Percentiles rank a stretch among this genome's conserved stretches.
Evolutionary conservation across 441 rosid species (phyloP).

Genomic region (Pelargonium citronellum): DNA sequence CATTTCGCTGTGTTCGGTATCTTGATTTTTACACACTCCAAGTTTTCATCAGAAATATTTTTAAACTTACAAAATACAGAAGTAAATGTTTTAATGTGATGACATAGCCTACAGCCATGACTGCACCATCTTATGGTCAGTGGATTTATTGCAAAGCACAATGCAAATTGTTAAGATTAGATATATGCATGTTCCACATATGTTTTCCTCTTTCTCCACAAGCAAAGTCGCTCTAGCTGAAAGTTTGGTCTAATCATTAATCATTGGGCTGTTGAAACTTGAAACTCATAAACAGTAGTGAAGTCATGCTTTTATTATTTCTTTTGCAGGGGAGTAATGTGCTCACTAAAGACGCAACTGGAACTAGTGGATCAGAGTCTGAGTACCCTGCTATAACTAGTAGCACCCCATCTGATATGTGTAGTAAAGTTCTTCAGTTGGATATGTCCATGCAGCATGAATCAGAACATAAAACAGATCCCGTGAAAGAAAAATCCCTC

Average conservation of each 20-base stretch:
- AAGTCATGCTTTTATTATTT: slow-evolving; percentile 11
- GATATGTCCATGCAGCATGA: slow-evolving; percentile 28
- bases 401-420: slow-evolving; percentile 16
- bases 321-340: slow-evolving; percentile 30
- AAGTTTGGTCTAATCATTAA: neutral
- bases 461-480: slow-evolving; percentile 27
- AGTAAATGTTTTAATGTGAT: slow-evolving; percentile 5
- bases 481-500: slow-evolving; percentile 19
- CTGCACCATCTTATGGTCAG: neutral
- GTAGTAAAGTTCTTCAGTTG: slow-evolving; percentile 20
- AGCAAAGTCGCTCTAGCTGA: slow-evolving; percentile 3
- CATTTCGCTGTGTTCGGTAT: neutral
- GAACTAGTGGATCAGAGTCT: slow-evolving; percentile 17
- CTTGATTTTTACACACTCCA: neutral
- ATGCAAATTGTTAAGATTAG: neutral
- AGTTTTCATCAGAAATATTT: neutral
- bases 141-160: neutral
- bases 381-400: slow-evolving; percentile 23
- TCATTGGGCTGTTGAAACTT: neutral
- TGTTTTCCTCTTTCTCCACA: slow-evolving; percentile 4
- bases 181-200: neutral
- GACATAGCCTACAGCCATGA: slow-evolving; percentile 1
- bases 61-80: neutral
- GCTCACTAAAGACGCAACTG: slow-evolving; percentile 15
- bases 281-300: neutral